Evolutionary conservation across 2,329 filamentous ascomycete genomes (phyloP).

Genomic region (Verticillium klebahnii): DNA sequence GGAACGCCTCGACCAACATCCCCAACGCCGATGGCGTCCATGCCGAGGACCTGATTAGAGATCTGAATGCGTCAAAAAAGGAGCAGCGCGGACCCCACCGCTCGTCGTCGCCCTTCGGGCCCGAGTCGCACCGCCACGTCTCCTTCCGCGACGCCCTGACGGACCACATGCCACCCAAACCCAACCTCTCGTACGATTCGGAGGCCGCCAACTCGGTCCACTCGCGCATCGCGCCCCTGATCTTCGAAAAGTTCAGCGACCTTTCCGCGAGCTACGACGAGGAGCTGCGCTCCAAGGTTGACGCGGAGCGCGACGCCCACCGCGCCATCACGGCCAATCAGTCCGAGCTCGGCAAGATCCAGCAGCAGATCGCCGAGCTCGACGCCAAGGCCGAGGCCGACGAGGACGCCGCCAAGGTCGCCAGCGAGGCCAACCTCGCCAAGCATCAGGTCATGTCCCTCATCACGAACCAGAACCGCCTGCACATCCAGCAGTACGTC

Average conservation of each 20-base stretch:
- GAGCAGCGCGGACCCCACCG: constrained; percentile 62
- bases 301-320: constrained; percentile 62
- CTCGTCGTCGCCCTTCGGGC: constrained; percentile 70
- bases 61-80: constrained; percentile 65
- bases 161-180: constrained; percentile 29
- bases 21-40: constrained; percentile 77
- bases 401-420: constrained; percentile 44
- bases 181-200: constrained; percentile 46
- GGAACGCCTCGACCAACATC: constrained; percentile 79
- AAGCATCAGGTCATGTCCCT: constrained; percentile 45
- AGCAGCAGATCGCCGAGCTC: constrained; percentile 55
- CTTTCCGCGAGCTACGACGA: constrained; percentile 68
- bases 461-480: constrained; percentile 47
- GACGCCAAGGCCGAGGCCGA: constrained; percentile 51
- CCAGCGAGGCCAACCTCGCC: constrained; percentile 44
- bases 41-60: constrained; percentile 78
- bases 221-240: constrained; percentile 62
- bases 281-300: constrained; percentile 70
- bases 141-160: constrained; percentile 46
- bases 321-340: constrained; percentile 63
- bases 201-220: constrained; percentile 67
- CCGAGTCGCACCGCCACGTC: constrained; percentile 53
- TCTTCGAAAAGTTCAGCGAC: constrained; percentile 68
- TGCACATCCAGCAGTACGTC: constrained; percentile 47
- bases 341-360: constrained; percentile 58